Evolutionary conservation across 768 basidiomycete genomes (phyloP).

Genomic region (Tulasnella sp.): DNA sequence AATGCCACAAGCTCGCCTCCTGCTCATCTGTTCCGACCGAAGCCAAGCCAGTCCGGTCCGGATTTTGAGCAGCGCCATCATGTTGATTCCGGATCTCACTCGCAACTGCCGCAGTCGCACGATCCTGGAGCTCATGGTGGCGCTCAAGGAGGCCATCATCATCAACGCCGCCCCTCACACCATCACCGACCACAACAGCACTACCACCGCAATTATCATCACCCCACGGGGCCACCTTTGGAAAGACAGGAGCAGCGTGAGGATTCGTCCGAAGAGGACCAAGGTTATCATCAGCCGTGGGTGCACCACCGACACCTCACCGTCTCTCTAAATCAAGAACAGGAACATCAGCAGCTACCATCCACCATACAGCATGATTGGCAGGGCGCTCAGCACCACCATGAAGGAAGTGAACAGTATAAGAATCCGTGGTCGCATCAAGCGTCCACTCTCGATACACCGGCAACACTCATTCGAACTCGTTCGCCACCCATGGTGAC

Average conservation of each 20-base stretch:
- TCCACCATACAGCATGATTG: not conserved
- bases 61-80: conserved; percentile 6
- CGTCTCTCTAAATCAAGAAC: not conserved
- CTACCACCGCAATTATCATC: conserved; percentile 17
- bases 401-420: too few relatives aligned
- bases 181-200: conserved; percentile 23
- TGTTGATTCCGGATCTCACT: conserved; percentile 12
- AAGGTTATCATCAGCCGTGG: too few relatives aligned
- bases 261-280: too few relatives aligned
- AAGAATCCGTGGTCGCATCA: too few relatives aligned
- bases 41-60: not conserved
- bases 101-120: not conserved
- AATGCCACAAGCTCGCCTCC: conserved; percentile 13
- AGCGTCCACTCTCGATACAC: too few relatives aligned
- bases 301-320: not conserved
- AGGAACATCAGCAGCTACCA: not conserved
- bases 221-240: conserved; percentile 21
- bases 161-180: conserved; percentile 20
- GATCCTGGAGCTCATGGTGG: not conserved
- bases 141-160: not conserved
- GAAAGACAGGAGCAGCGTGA: conserved; percentile 2
- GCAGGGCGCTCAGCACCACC: too few relatives aligned
- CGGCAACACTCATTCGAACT: conserved; percentile 38
- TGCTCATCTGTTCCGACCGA: conserved; percentile 11
- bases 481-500: conserved; percentile 51